Evolutionary conservation across 331 rosid species (phyloP).

Genomic region (Telfairia occidentalis): DNA sequence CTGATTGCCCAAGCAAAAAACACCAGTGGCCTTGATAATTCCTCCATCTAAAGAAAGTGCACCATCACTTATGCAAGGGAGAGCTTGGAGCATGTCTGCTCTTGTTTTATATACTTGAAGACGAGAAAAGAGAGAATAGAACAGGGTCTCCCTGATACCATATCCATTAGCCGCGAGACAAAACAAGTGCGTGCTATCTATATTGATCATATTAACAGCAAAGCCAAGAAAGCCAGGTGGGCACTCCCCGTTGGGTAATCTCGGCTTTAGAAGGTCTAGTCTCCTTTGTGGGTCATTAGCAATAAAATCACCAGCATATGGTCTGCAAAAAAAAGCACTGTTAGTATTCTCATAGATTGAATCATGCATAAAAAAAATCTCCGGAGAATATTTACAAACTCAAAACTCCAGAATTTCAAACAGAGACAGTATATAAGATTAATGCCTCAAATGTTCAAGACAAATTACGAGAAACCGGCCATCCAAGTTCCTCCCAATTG

Average conservation of each 20-base stretch:
- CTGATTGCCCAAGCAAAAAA: slow-evolving; percentile 45
- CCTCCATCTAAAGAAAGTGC: slow-evolving; percentile 76
- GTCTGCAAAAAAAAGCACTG: slow-evolving; percentile 28
- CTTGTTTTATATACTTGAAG: slow-evolving; percentile 58
- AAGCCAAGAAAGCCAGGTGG: slow-evolving; percentile 58
- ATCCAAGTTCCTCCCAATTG: slow-evolving; percentile 26
- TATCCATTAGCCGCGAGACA: slow-evolving; percentile 32
- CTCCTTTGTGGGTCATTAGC: slow-evolving; percentile 38
- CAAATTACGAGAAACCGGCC: slow-evolving; percentile 47
- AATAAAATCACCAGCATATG: slow-evolving; percentile 24
- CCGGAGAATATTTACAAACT: neutral
- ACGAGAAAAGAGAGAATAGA: slow-evolving; percentile 46
- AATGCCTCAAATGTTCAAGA: slow-evolving; percentile 57
- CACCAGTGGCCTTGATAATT: slow-evolving; percentile 41
- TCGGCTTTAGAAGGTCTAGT: slow-evolving; percentile 39
- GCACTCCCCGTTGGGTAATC: slow-evolving; percentile 21
- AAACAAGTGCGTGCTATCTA: slow-evolving; percentile 27
- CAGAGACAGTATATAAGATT: slow-evolving; percentile 5
- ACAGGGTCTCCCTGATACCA: slow-evolving; percentile 60
- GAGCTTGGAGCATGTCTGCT: slow-evolving; percentile 50
- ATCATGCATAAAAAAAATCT: neutral
- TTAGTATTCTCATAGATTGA: neutral
- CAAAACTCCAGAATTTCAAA: neutral
- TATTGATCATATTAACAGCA: slow-evolving; percentile 64
- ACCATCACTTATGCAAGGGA: slow-evolving; percentile 38